Evolutionary conservation across 1,139 yeast genomes (phyloP).

Genomic region (Geotrichum carabidarum): DNA sequence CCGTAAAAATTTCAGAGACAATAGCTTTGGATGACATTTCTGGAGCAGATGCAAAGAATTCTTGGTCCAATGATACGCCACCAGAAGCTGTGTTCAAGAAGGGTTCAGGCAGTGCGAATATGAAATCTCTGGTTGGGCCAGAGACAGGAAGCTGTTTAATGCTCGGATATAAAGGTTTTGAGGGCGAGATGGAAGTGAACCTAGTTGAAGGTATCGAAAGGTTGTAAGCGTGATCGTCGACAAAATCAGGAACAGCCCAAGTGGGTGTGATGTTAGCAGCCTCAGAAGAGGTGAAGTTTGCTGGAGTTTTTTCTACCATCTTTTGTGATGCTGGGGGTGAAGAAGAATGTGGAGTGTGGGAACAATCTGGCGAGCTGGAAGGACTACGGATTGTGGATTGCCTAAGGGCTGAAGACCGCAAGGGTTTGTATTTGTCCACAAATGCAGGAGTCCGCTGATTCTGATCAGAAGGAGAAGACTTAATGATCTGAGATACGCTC

Average conservation of each 20-base stretch:
- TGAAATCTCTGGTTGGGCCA: no score
- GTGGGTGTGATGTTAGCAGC: not conserved
- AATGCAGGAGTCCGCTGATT: not conserved
- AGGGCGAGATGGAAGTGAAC: slow-evolving; percentile 2
- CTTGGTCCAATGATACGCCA: no score
- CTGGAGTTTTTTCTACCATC: not conserved
- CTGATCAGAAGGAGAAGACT: no score
- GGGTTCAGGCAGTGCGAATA: no score
- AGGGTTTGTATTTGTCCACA: not conserved
- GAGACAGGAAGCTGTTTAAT: not conserved
- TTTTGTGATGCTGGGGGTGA: not conserved
- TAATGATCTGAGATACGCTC: no score
- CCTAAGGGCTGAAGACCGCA: not conserved
- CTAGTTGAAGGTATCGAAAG: not conserved
- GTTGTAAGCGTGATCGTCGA: slow-evolving; percentile 2
- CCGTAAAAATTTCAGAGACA: no score
- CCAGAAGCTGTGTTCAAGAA: no score
- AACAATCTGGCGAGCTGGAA: not conserved
- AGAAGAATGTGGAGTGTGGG: not conserved
- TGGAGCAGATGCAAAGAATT: no score
- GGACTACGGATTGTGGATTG: not conserved
- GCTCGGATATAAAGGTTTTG: slow-evolving; percentile 10
- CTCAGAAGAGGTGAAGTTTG: not conserved
- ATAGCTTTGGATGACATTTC: no score
- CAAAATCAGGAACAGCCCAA: slow-evolving; percentile 7